Evolutionary conservation across 495 filamentous ascomycete species (phyloP).

Genomic region (Aspergillus nidulans): DNA sequence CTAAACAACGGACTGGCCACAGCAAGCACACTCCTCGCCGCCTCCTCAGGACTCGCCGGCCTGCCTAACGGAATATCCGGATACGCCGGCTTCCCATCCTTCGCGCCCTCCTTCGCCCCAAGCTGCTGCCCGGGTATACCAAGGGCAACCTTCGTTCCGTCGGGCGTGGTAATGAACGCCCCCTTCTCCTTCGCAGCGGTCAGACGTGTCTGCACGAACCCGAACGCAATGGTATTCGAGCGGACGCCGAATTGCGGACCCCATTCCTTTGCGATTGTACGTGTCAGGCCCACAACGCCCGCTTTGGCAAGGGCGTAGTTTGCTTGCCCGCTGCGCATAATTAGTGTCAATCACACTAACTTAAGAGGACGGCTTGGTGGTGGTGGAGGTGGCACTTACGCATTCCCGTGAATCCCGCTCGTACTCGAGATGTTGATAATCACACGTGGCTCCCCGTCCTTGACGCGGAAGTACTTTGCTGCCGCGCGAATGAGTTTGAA

Average conservation of each 20-base stretch:
- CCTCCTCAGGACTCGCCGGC: conserved; percentile 72
- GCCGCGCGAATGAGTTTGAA: conserved; percentile 77
- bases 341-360: not conserved
- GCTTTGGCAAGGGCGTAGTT: conserved; percentile 85
- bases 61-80: conserved; percentile 72
- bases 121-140: conserved; percentile 66
- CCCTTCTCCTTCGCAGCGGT: conserved; percentile 78
- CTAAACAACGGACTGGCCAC: conserved; percentile 74
- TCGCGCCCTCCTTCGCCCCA: conserved; percentile 30
- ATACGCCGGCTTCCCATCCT: conserved; percentile 38
- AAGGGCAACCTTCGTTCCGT: conserved; percentile 71
- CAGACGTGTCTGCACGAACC: conserved; percentile 70
- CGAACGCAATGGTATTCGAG: conserved; percentile 79
- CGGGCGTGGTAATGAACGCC: conserved; percentile 67
- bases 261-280: conserved; percentile 91
- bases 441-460: conserved; percentile 70
- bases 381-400: conserved; percentile 37
- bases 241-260: conserved; percentile 78
- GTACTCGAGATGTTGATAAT: conserved; percentile 81
- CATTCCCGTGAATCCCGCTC: conserved; percentile 76
- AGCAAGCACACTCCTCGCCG: conserved; percentile 72
- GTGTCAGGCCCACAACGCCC: conserved; percentile 71
- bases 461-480: conserved; percentile 80
- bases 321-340: conserved; percentile 56
- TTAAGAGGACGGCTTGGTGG: not conserved